These are phyloP conservation scores for Mycena galopus DNA, from an alignment of 768 basidiomycete genomes.

Conservation along the genomic window DNA sequence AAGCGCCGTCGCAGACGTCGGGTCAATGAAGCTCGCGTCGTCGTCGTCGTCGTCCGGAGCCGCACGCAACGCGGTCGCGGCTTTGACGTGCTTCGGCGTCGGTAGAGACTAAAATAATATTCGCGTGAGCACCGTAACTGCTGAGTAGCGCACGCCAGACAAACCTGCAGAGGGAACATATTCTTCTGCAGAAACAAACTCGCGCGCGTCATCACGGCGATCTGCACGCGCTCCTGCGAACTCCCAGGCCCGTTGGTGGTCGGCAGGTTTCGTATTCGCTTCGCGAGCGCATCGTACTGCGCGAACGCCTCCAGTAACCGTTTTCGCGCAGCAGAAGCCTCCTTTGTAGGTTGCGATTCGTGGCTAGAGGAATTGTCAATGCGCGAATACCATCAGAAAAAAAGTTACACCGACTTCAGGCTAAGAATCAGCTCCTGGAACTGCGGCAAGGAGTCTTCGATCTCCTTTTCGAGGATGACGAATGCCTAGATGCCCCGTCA, in stretches of 20 bases:
- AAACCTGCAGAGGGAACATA: slow-evolving; percentile 88
- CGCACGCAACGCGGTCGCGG: slow-evolving; percentile 21
- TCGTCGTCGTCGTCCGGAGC: slow-evolving; percentile 29
- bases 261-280: slow-evolving; percentile 83
- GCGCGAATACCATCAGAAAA: slow-evolving; percentile 1
- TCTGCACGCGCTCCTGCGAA: slow-evolving; percentile 88
- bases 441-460: slow-evolving; percentile 87
- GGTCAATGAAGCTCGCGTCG: slow-evolving; percentile 58
- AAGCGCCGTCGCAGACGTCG: slow-evolving; percentile 78
- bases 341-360: slow-evolving; percentile 69
- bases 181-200: slow-evolving; percentile 89
- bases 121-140: background rate
- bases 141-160: slow-evolving; percentile 26
- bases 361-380: slow-evolving; percentile 41
- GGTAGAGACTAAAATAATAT: slow-evolving; percentile 57
- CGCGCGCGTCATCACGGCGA: slow-evolving; percentile 82
- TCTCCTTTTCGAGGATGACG: slow-evolving; percentile 84
- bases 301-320: slow-evolving; percentile 87
- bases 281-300: slow-evolving; percentile 90
- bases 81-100: slow-evolving; percentile 55
- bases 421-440: slow-evolving; percentile 88
- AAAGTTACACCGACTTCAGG: slow-evolving; percentile 63
- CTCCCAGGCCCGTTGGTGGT: slow-evolving; percentile 70
- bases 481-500: slow-evolving; percentile 63
- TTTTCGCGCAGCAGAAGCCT: slow-evolving; percentile 81